Percentiles rank a stretch among this genome's conserved stretches.
Evolutionary conservation across 2,329 filamentous ascomycete species (phyloP).

Genomic region (Fusarium virguliforme): DNA sequence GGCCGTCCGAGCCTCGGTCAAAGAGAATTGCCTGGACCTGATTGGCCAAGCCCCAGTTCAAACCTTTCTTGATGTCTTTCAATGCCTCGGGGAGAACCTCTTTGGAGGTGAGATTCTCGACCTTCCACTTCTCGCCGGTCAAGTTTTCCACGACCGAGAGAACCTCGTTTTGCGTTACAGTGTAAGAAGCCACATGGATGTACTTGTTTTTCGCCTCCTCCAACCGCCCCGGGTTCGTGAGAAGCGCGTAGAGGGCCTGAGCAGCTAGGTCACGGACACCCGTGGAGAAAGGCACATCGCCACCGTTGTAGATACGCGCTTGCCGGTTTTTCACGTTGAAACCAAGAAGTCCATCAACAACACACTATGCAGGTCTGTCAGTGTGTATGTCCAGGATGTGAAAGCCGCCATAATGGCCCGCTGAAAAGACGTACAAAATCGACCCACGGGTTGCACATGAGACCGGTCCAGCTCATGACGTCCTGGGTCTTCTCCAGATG

Average conservation of each 20-base stretch:
- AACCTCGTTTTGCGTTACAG: slow-evolving; percentile 11
- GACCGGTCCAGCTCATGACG: slow-evolving; percentile 19
- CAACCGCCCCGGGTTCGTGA: slow-evolving; percentile 15
- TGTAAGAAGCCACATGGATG: slow-evolving; percentile 18
- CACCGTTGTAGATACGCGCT: slow-evolving; percentile 21
- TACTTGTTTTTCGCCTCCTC: slow-evolving; percentile 18
- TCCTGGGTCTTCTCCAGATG: slow-evolving; percentile 11
- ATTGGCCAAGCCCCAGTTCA: slow-evolving; percentile 12
- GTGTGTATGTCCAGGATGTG: not conserved
- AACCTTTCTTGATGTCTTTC: slow-evolving; percentile 13
- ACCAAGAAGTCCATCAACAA: slow-evolving; percentile 16
- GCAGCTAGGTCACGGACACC: slow-evolving; percentile 22
- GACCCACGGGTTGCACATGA: slow-evolving; percentile 17
- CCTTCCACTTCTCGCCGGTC: slow-evolving; percentile 14
- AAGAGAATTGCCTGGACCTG: slow-evolving; percentile 15
- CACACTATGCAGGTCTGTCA: slow-evolving; percentile 8
- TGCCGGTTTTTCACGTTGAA: slow-evolving; percentile 12
- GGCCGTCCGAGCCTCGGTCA: slow-evolving; percentile 12
- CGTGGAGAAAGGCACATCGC: slow-evolving; percentile 23
- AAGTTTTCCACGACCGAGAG: slow-evolving; percentile 20
- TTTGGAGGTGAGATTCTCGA: slow-evolving; percentile 17
- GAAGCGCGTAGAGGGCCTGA: slow-evolving; percentile 19
- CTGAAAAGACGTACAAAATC: slow-evolving; percentile 11
- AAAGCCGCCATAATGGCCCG: not conserved
- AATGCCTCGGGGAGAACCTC: slow-evolving; percentile 9